Percentiles rank a stretch among this genome's conserved stretches.
Evolutionary conservation across 2,329 filamentous ascomycete species (phyloP).

Genomic region (Botryotinia convoluta): DNA sequence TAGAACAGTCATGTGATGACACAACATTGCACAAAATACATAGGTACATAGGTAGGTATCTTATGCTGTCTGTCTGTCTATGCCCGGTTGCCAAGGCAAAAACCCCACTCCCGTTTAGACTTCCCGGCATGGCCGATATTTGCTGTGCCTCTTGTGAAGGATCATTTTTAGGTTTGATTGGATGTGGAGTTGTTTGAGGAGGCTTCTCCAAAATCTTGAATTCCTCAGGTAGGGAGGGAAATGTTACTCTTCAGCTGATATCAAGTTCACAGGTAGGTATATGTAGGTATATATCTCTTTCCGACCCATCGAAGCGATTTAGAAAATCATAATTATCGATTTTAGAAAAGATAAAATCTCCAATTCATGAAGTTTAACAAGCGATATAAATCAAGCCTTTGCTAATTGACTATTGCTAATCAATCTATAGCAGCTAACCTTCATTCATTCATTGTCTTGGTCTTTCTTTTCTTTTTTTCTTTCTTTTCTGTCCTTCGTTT

Average conservation of each 20-base stretch:
- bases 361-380: neutral
- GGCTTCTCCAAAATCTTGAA: neutral
- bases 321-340: neutral
- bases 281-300: neutral
- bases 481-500: neutral
- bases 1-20: constrained; percentile 7
- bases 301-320: too few species aligned
- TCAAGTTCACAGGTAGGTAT: neutral
- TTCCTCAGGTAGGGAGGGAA: neutral
- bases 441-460: neutral
- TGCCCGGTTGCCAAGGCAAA: constrained; percentile 8
- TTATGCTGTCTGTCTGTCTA: neutral
- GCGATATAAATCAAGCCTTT: neutral
- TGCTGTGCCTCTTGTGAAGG: neutral
- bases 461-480: neutral
- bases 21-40: neutral
- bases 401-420: neutral
- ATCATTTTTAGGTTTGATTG: neutral
- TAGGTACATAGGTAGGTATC: neutral
- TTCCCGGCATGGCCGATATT: constrained; percentile 2
- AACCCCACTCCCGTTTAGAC: neutral
- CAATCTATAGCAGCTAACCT: neutral
- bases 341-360: neutral
- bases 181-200: constrained; percentile 5
- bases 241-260: neutral